Evolutionary conservation across 257 asterid genomes (phyloP).

Genomic region (Fraxinus anomala): DNA sequence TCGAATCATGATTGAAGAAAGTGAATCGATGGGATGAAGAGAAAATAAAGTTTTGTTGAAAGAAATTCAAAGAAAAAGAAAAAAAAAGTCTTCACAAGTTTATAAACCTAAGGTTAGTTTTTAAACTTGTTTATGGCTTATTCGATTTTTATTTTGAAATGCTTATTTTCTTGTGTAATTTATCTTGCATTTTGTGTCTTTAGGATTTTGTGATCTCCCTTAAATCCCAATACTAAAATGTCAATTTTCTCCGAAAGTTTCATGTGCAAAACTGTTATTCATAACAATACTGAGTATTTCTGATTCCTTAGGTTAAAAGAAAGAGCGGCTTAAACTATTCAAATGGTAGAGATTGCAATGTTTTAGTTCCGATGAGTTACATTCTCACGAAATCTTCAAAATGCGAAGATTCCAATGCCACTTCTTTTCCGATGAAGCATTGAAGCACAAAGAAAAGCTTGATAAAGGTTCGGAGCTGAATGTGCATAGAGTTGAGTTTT

Average conservation of each 20-base stretch:
- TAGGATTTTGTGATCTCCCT: background rate
- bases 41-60: too few species aligned
- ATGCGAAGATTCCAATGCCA: constrained; percentile 31
- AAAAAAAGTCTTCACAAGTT: too few species aligned
- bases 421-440: constrained; percentile 28
- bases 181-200: background rate
- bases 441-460: constrained; percentile 24
- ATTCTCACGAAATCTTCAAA: constrained; percentile 40
- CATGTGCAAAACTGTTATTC: constrained; percentile 40
- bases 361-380: constrained; percentile 52
- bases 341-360: constrained; percentile 51
- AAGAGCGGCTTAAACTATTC: constrained; percentile 38
- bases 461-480: constrained; percentile 19
- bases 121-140: too few species aligned
- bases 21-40: too few species aligned
- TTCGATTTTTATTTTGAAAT: too few species aligned
- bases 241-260: constrained; percentile 40
- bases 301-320: constrained; percentile 52
- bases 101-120: too few species aligned
- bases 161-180: too few species aligned
- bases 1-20: too few species aligned
- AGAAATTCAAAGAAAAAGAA: too few species aligned
- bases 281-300: constrained; percentile 36
- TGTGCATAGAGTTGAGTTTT: constrained; percentile 22
- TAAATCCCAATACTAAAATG: constrained; percentile 34